Conservation (phyloP, 371 early-diverging fungal genomes). For the Mortierella sp. region DNA sequence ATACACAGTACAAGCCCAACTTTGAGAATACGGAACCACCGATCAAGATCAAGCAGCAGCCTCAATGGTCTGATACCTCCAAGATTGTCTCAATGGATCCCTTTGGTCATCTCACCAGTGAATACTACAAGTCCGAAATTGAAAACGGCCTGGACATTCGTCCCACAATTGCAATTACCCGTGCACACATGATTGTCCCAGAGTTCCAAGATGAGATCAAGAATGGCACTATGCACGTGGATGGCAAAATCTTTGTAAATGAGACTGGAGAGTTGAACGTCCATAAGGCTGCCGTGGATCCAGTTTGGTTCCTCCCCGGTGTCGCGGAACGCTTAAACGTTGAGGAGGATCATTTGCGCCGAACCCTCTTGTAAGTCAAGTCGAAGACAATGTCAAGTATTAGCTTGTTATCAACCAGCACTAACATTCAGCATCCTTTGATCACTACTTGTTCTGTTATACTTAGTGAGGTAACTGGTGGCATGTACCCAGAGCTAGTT, state of each 20-base stretch:
- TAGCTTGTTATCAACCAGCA: not conserved
- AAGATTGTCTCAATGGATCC: constrained; percentile 97
- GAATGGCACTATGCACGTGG: constrained; percentile 74
- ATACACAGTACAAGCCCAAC: constrained; percentile 82
- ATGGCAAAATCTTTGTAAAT: constrained; percentile 87
- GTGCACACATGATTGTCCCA: constrained; percentile 93
- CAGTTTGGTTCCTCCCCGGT: constrained; percentile 97
- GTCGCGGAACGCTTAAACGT: constrained; percentile 92
- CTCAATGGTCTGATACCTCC: constrained; percentile 88
- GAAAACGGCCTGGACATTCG: constrained; percentile 85
- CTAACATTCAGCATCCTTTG: constrained; percentile 2
- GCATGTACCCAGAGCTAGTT: constrained; percentile 97
- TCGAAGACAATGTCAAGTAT: no score
- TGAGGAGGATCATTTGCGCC: constrained; percentile 84
- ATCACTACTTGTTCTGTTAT: not conserved
- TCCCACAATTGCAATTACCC: constrained; percentile 95
- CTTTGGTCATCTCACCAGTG: constrained; percentile 85
- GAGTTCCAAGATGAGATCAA: constrained; percentile 87
- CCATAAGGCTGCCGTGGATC: constrained; percentile 94
- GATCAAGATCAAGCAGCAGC: constrained; percentile 83
- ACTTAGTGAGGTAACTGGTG: constrained; percentile 79
- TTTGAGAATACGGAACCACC: constrained; percentile 91
- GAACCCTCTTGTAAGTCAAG: constrained; percentile 75
- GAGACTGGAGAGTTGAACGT: constrained; percentile 87
- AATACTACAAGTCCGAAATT: constrained; percentile 71